These are phyloP conservation scores for Zanthoxylum bungeanum DNA, from an alignment of 345 rosid genomes.

Conservation along the genomic window DNA sequence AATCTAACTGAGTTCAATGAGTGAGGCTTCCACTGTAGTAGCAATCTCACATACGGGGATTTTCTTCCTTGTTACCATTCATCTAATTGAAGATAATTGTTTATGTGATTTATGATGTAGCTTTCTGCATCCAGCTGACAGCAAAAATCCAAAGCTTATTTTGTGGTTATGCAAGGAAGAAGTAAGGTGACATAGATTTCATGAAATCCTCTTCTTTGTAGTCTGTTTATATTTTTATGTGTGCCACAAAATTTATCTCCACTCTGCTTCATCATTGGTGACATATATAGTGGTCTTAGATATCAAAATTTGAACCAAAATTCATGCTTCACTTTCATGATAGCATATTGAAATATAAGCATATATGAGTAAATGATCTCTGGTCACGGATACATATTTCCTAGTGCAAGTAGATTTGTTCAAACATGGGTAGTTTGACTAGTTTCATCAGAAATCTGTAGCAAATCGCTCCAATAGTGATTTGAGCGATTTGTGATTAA, in stretches of 20 bases:
- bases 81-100: constrained; percentile 3
- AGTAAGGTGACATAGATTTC: constrained; percentile 60
- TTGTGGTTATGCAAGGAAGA: constrained; percentile 94
- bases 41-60: no score
- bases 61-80: neutral
- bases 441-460: no score
- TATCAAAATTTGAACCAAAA: neutral
- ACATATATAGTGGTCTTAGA: neutral
- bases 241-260: neutral
- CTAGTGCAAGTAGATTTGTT: neutral
- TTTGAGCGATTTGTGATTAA: no score
- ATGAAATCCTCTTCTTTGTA: neutral
- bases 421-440: no score
- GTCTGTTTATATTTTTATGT: neutral
- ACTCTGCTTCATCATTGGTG: neutral
- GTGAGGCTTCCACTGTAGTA: constrained; percentile 49
- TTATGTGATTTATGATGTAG: constrained; percentile 33
- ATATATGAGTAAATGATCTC: neutral
- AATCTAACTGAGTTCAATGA: constrained; percentile 92
- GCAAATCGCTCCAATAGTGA: no score
- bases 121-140: constrained; percentile 98
- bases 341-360: neutral
- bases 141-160: constrained; percentile 68
- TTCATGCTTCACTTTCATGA: neutral
- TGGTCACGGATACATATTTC: neutral